These are phyloP conservation scores for Dothistroma pini DNA, from an alignment of 2,329 filamentous ascomycete genomes.

Conservation along the genomic window DNA sequence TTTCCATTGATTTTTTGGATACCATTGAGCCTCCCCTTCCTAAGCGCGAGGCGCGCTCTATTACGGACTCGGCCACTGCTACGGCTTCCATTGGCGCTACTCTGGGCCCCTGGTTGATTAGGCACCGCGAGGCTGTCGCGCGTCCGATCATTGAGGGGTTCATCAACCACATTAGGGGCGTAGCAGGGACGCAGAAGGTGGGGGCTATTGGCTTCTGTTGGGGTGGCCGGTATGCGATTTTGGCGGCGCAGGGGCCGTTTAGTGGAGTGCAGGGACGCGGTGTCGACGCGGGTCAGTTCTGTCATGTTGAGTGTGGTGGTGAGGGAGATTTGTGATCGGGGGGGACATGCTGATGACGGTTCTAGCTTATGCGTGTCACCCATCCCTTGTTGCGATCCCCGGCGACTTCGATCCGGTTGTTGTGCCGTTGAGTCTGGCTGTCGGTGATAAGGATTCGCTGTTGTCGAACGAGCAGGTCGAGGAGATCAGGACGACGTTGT, in stretches of 20 bases:
- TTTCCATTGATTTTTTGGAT: constrained; percentile 41
- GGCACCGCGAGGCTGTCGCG: constrained; percentile 42
- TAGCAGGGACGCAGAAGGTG: constrained; percentile 43
- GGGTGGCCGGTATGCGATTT: constrained; percentile 1
- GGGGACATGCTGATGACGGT: too few species aligned
- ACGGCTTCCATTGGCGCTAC: constrained; percentile 42
- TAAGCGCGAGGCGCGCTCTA: constrained; percentile 35
- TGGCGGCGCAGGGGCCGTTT: constrained; percentile 30
- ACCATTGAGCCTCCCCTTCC: constrained; percentile 43
- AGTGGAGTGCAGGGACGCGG: background rate
- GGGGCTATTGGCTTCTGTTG: constrained; percentile 40
- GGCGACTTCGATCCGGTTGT: constrained; percentile 41
- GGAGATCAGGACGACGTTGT: constrained; percentile 41
- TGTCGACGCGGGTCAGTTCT: background rate
- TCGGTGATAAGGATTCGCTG: constrained; percentile 43
- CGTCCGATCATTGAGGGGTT: constrained; percentile 45
- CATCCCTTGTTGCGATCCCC: constrained; percentile 38
- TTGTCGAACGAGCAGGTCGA: constrained; percentile 38
- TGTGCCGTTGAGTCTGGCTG: constrained; percentile 41
- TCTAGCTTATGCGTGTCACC: background rate
- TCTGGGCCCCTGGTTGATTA: constrained; percentile 43
- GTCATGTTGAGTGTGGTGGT: too few species aligned
- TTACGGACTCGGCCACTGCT: constrained; percentile 41
- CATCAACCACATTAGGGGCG: constrained; percentile 38
- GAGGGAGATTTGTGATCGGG: too few species aligned